These are phyloP conservation scores for Infundibulicybe gibba DNA, from an alignment of 768 basidiomycete genomes.

Conservation along the genomic window DNA sequence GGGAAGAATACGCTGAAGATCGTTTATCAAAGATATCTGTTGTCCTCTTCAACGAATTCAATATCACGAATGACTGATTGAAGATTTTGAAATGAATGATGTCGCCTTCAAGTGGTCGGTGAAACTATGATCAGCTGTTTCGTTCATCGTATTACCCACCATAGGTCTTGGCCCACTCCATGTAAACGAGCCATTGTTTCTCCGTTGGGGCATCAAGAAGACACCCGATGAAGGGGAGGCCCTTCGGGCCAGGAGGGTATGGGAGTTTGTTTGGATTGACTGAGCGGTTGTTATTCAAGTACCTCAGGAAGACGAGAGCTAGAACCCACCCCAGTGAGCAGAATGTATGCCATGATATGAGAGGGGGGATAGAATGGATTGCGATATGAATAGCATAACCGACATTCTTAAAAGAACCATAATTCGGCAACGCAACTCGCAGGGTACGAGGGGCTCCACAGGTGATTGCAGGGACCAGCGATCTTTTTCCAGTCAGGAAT, in stretches of 20 bases:
- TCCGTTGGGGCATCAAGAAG: constrained; percentile 12
- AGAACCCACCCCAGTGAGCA: too few species aligned
- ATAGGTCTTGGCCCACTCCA: constrained; percentile 14
- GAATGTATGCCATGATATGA: too few species aligned
- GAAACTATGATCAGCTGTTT: background rate
- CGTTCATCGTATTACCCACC: constrained; percentile 4
- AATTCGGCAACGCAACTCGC: too few species aligned
- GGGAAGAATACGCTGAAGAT: constrained; percentile 9
- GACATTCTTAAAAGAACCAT: too few species aligned
- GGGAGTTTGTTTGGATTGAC: constrained; percentile 2
- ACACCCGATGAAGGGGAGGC: constrained; percentile 16
- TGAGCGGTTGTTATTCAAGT: too few species aligned
- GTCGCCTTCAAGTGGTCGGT: constrained; percentile 1
- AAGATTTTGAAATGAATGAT: constrained; percentile 10
- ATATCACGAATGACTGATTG: constrained; percentile 8
- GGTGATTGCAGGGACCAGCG: too few species aligned
- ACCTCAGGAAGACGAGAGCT: too few species aligned
- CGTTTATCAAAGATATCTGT: constrained; percentile 11
- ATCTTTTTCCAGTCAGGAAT: too few species aligned
- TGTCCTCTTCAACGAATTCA: constrained; percentile 9
- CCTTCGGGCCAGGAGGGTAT: constrained; percentile 16
- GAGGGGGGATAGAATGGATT: too few species aligned
- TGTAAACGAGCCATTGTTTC: constrained; percentile 16
- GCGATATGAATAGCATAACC: too few species aligned
- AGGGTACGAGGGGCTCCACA: too few species aligned